Conservation (phyloP, 441 rosid genomes). For the Dalechampia spathulata region DNA sequence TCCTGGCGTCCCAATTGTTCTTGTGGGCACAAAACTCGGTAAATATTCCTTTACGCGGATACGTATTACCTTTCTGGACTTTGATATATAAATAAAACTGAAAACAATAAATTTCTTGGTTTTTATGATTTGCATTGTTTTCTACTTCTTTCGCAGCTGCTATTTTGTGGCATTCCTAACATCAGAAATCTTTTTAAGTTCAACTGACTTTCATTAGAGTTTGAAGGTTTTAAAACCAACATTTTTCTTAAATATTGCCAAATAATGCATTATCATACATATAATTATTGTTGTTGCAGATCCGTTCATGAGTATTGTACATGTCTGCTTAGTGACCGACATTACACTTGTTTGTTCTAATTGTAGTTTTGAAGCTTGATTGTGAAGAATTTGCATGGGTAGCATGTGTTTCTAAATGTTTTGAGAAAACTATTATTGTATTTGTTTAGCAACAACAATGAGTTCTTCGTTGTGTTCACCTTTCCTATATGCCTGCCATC, state of each 20-base stretch:
- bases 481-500: background rate
- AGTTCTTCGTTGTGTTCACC: background rate
- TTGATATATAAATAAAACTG: background rate
- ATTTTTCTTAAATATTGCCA: background rate
- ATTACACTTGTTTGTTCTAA: background rate
- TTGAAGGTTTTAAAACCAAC: background rate
- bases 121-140: background rate
- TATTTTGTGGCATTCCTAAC: background rate
- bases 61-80: too few species aligned
- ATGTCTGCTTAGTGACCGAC: background rate
- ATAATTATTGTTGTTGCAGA: background rate
- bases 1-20: constrained; percentile 78
- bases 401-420: too few species aligned
- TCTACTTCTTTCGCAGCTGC: background rate
- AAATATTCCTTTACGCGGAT: constrained; percentile 4
- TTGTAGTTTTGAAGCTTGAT: too few species aligned
- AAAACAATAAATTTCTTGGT: background rate
- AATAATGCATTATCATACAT: background rate
- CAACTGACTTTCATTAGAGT: background rate
- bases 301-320: background rate
- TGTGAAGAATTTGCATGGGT: too few species aligned
- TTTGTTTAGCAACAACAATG: too few species aligned
- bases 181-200: background rate
- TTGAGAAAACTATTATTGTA: too few species aligned
- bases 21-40: constrained; percentile 85